These are phyloP conservation scores for Tetrapisispora fleetii DNA, from an alignment of 805 yeast genomes.

Conservation along the genomic window DNA sequence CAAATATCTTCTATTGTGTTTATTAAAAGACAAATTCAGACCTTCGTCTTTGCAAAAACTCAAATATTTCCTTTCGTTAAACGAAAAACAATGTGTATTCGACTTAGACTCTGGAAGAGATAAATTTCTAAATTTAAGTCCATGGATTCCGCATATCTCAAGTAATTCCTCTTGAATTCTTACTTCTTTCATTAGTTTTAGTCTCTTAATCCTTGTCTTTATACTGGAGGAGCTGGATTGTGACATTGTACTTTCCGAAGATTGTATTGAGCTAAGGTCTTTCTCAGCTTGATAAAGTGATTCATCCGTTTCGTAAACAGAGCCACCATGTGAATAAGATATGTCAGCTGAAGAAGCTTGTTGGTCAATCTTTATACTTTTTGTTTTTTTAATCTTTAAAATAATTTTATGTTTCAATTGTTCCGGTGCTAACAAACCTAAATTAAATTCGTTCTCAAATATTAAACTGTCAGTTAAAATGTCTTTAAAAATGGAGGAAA, in stretches of 20 bases:
- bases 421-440: conserved; percentile 58
- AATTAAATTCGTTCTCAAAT: conserved; percentile 4
- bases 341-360: background rate
- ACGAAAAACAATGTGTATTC: conserved; percentile 73
- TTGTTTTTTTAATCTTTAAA: conserved; percentile 64
- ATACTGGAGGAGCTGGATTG: conserved; percentile 3
- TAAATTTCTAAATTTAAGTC: conserved; percentile 69
- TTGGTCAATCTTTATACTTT: background rate
- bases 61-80: conserved; percentile 63
- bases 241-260: conserved; percentile 7
- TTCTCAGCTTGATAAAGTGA: conserved; percentile 27
- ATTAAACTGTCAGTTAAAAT: conserved; percentile 12
- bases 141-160: conserved; percentile 38
- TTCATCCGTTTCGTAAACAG: conserved; percentile 20
- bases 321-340: conserved; percentile 4
- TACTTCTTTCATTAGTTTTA: conserved; percentile 23
- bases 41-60: conserved; percentile 53
- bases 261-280: conserved; percentile 13
- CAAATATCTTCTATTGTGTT: conserved; percentile 66
- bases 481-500: conserved; percentile 43
- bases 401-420: conserved; percentile 62
- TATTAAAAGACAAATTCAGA: conserved; percentile 46
- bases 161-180: conserved; percentile 18
- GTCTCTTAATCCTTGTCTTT: conserved; percentile 22
- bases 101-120: conserved; percentile 80